Evolutionary conservation across 2,329 filamentous ascomycete genomes (phyloP).

Genomic region (Colletotrichum liriopes): DNA sequence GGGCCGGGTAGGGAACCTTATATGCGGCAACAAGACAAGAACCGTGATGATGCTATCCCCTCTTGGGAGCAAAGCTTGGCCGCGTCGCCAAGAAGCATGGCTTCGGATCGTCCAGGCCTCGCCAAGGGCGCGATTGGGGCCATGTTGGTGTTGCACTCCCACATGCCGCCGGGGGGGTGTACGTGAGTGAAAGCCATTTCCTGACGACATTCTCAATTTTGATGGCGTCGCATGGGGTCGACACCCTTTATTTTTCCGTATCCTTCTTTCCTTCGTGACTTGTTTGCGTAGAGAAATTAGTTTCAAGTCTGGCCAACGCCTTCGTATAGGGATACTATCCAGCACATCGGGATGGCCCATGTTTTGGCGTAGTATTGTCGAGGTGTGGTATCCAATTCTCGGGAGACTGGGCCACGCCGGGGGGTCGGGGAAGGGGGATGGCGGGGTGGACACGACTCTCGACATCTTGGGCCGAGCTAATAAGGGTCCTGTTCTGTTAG

Average conservation of each 20-base stretch:
- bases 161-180: conserved; percentile 31
- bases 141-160: conserved; percentile 32
- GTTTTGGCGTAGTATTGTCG: neutral
- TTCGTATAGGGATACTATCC: neutral
- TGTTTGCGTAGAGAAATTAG: neutral
- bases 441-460: conserved; percentile 17
- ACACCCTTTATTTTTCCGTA: conserved; percentile 1
- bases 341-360: conserved; percentile 9
- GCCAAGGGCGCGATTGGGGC: conserved; percentile 36
- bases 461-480: conserved; percentile 11
- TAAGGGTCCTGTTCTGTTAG: conserved; percentile 11
- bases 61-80: conserved; percentile 40
- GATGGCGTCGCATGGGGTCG: conserved; percentile 19
- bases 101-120: conserved; percentile 41
- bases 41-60: conserved; percentile 34
- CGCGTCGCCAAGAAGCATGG: conserved; percentile 42
- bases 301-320: neutral
- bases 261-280: neutral
- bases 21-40: conserved; percentile 28
- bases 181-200: conserved; percentile 13
- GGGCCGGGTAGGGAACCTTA: conserved; percentile 25
- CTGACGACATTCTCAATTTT: conserved; percentile 38
- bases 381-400: neutral
- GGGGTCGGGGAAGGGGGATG: neutral
- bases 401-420: conserved; percentile 2